Evolutionary conservation across 2,329 filamentous ascomycete genomes (phyloP).

Genomic region (Penicillium sp.): DNA sequence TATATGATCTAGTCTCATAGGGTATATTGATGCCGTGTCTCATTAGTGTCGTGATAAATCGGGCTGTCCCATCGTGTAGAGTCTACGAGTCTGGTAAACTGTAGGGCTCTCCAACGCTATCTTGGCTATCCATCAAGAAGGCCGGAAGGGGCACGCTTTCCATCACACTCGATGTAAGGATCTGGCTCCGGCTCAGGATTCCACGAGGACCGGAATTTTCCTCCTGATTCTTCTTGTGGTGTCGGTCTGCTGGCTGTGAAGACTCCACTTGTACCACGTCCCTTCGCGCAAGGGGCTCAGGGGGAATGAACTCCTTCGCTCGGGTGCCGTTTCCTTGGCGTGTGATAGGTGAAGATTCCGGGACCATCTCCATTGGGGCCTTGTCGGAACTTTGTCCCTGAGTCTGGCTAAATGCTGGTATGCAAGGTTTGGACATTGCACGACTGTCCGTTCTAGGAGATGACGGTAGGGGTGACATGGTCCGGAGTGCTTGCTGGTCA

Average conservation of each 20-base stretch:
- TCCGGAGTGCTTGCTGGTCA: no score
- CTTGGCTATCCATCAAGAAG: slow-evolving; percentile 34
- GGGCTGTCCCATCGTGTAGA: slow-evolving; percentile 5
- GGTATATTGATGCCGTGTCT: no score
- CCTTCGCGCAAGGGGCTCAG: no score
- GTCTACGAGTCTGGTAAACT: slow-evolving; percentile 17
- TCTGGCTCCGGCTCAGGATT: slow-evolving; percentile 29
- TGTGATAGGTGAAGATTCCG: slow-evolving; percentile 35
- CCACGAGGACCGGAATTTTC: slow-evolving; percentile 12
- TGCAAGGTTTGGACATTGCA: slow-evolving; percentile 11
- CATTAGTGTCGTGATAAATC: slow-evolving; percentile 10
- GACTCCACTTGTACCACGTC: slow-evolving; percentile 37
- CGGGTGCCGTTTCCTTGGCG: no score
- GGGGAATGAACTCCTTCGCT: slow-evolving; percentile 17
- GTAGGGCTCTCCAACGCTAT: slow-evolving; percentile 33
- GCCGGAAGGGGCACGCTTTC: slow-evolving; percentile 36
- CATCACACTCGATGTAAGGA: slow-evolving; percentile 39
- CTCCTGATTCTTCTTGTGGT: no score
- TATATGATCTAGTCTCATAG: no score
- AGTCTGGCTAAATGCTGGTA: no score
- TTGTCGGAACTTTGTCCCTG: slow-evolving; percentile 20
- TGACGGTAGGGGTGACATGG: slow-evolving; percentile 23
- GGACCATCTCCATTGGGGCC: slow-evolving; percentile 29
- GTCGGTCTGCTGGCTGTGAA: slow-evolving; percentile 32
- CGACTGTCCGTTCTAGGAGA: slow-evolving; percentile 4